A percentile compares a stretch with the other conserved stretches of the same genome.
Evolutionary conservation across 108 stramenopile genomes (phyloP).

Genomic region (Mayamaea pseudoterrestris): DNA sequence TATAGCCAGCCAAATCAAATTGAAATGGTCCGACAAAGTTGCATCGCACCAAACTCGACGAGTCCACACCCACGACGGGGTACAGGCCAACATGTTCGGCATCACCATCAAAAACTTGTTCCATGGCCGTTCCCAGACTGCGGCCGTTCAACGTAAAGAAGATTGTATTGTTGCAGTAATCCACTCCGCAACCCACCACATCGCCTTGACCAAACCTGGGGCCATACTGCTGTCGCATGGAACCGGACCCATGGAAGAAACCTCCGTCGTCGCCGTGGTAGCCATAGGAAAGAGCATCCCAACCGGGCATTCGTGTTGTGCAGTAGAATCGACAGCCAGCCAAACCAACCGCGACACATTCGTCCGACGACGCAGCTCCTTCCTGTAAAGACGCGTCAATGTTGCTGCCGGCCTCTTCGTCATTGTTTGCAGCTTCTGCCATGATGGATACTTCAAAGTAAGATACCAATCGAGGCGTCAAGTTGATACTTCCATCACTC

Average conservation of each 20-base stretch:
- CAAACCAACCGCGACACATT: constrained; percentile 71
- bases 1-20: constrained; percentile 31
- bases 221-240: constrained; percentile 46
- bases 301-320: constrained; percentile 67
- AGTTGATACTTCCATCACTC: constrained; percentile 13
- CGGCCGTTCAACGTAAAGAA: constrained; percentile 79
- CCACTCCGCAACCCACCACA: constrained; percentile 79
- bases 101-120: constrained; percentile 27
- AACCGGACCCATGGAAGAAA: constrained; percentile 59
- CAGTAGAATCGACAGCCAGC: constrained; percentile 31
- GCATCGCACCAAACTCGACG: constrained; percentile 34
- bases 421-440: constrained; percentile 1
- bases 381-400: not conserved
- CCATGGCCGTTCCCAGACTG: constrained; percentile 71
- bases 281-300: constrained; percentile 59
- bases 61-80: constrained; percentile 73
- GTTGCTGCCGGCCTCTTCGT: not conserved
- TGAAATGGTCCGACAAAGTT: constrained; percentile 64
- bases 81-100: too few species aligned
- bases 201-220: constrained; percentile 69
- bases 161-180: constrained; percentile 38
- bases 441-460: constrained; percentile 71
- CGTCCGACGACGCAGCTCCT: constrained; percentile 9
- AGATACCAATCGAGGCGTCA: constrained; percentile 51
- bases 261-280: constrained; percentile 83